Evolutionary conservation across 331 rosid genomes (phyloP).

Genomic region (Telfairia occidentalis): DNA sequence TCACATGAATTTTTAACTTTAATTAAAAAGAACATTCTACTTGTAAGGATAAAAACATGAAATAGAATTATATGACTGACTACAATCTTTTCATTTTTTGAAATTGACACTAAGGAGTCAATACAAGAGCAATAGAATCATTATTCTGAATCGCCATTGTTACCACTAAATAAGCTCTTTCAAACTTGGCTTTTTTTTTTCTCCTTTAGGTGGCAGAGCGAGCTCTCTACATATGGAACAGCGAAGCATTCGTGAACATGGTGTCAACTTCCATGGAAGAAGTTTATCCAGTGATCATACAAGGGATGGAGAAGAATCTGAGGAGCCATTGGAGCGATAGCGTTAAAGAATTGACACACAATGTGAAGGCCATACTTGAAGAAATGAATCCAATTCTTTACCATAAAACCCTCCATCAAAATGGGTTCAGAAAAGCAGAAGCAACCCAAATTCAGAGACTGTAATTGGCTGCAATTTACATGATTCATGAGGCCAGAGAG

Average conservation of each 20-base stretch:
- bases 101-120: no score
- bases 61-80: no score
- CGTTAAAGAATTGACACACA: slow-evolving; percentile 47
- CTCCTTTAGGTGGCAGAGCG: slow-evolving; percentile 63
- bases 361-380: slow-evolving; percentile 55
- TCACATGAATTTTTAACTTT: no score
- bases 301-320: slow-evolving; percentile 64
- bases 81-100: no score
- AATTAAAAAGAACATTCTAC: no score
- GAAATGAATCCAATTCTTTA: slow-evolving; percentile 63
- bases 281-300: slow-evolving; percentile 53
- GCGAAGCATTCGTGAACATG: slow-evolving; percentile 72
- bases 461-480: slow-evolving; percentile 21
- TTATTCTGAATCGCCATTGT: no score
- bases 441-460: slow-evolving; percentile 35
- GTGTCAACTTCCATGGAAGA: slow-evolving; percentile 42
- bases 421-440: slow-evolving; percentile 25
- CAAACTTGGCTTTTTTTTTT: neutral
- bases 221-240: slow-evolving; percentile 75
- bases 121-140: no score
- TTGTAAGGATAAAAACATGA: no score
- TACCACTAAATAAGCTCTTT: neutral
- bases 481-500: neutral
- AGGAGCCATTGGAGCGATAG: slow-evolving; percentile 74
- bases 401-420: slow-evolving; percentile 38